Base-by-base conservation (phyloP, 169 alveolate species). In the Eimeria zaria region DNA sequence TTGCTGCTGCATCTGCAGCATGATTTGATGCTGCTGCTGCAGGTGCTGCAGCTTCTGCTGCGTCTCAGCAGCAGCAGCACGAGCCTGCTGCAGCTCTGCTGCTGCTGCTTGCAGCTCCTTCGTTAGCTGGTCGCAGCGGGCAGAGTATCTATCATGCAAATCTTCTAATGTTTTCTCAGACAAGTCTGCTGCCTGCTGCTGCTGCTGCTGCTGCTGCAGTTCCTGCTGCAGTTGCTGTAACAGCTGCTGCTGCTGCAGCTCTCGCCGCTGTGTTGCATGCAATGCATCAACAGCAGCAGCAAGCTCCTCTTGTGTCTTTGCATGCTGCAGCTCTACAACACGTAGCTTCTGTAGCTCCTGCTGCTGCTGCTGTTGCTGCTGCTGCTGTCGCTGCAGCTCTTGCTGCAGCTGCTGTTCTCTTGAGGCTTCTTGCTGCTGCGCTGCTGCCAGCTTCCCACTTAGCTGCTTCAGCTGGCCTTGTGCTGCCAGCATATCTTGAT, bases 161-260 rank as follows among this genome's bases (percentile, higher is more conserved):
- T 84, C 44, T 33, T 83, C 76, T 1, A 83, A 76, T 39, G 51
- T 51, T 46, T 48, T 84, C 58, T 84, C 92, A 33, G 62, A 36
- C 12, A 84, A 78, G 22, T 84, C 92, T 33, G 27, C 89, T 24
- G 36, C 12, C 89, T 58, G 53, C 92, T 58, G 91, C 62, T 78
- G 89, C 89, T 78, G 89, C 89, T 78, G 89, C 64, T 39, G 89
- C 89, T 78, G 89, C 76, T 83, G 91, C 91, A 83, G 92, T 80
- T 84, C 80, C 92, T 84, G 92, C 92, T 84, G 92, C 78, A 84
- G 92, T 80, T 84, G 92, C 92, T 84, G 92, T 80, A 84, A 80
- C 92, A 84, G 92, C 92, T 22, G 92, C 78, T 84, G 92, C 92
- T 84, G 92, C 92, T 84, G 92, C 80, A 84, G 80, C 58, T 84